phyloP scores from a whole-genome alignment of 768 basidiomycete genomes.

The Leccinum obscurum region DNA sequence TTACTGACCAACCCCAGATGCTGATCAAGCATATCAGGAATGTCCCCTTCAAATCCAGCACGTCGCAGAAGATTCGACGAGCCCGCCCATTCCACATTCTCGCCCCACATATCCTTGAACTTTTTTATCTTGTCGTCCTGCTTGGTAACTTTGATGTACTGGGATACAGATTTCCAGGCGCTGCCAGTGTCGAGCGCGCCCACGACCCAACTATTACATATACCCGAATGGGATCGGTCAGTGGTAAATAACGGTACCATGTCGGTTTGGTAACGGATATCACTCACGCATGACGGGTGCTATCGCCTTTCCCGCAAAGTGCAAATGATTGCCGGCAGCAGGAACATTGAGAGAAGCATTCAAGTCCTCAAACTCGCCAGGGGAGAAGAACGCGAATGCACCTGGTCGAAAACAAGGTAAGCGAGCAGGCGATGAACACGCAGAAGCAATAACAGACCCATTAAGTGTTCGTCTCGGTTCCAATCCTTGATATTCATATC shows the following conservation, averaged over 20 bases:
- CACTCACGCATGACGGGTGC: slow-evolving; percentile 18
- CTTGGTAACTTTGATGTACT: slow-evolving; percentile 20
- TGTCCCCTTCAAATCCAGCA: neutral
- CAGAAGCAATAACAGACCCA: slow-evolving; percentile 29
- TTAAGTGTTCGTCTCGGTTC: slow-evolving; percentile 30
- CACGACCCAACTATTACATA: slow-evolving; percentile 36
- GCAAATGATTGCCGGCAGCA: slow-evolving; percentile 22
- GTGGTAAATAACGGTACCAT: neutral
- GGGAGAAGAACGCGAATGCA: slow-evolving; percentile 42
- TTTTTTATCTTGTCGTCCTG: slow-evolving; percentile 7
- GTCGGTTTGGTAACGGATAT: slow-evolving; percentile 20
- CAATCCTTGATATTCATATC: slow-evolving; percentile 37
- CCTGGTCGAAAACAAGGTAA: slow-evolving; percentile 27
- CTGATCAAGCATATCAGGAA: slow-evolving; percentile 10
- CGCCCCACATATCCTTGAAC: slow-evolving; percentile 34
- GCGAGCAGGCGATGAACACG: neutral
- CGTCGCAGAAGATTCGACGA: neutral
- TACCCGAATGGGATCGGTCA: neutral
- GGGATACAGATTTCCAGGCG: slow-evolving; percentile 35
- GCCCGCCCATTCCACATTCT: slow-evolving; percentile 31
- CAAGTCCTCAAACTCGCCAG: slow-evolving; percentile 38
- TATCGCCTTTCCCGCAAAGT: slow-evolving; percentile 19
- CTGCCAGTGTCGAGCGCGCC: slow-evolving; percentile 37
- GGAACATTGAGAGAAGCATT: slow-evolving; percentile 34
- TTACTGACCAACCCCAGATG: slow-evolving; percentile 3